Base-by-base conservation (phyloP, 257 asterid species). In the Solanum virginianum region DNA sequence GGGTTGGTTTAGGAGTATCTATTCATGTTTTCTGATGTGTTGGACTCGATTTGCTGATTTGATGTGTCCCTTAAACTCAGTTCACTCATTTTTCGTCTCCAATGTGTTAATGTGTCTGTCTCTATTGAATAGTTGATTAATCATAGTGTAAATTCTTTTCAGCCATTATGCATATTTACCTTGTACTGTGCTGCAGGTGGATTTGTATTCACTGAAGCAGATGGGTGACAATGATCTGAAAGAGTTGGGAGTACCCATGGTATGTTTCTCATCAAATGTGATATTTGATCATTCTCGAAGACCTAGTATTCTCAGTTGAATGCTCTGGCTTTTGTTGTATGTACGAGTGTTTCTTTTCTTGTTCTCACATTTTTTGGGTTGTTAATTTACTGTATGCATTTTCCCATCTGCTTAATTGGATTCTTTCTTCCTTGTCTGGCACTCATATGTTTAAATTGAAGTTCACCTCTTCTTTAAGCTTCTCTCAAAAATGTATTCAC, bases 241-340 rank as follows among this genome's bases (percentile, higher is more conserved):
- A 88, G 98, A 92, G 89, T 79, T 95, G 90, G 99, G 99, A 79
- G 88, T 97, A 85, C 99, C 99, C 63, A 93, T 95, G 98, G 99
- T 97, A 95, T 85, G 86, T 32, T 85, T 70, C 89, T 80, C 81
- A 51, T 49, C 53, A 41, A 71, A 47, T 60, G 24, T 36, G 36
- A 83, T 62, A 65, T 72, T 77, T 83, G 36, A 66, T 79, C 53
- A 43, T 80, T 43, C 69, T 4, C 77, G 74, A 22, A 24, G 63
- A 80, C 26, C 60, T 54, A 81, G 20, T 69, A 2, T 63, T n/a
- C 45, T 83, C 85, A 47, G 82, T 75, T 60, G 51, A 41, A 66
- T 65, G 49, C 84, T 47, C 60, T 70, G 85, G 43, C 17, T 49
- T 47, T 66, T 65, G 36, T 83, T 16, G 32, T 47, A 41, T 39